These are phyloP conservation scores for Skeletonema costatum DNA, from an alignment of 108 stramenopile genomes.

Conservation along the genomic window DNA sequence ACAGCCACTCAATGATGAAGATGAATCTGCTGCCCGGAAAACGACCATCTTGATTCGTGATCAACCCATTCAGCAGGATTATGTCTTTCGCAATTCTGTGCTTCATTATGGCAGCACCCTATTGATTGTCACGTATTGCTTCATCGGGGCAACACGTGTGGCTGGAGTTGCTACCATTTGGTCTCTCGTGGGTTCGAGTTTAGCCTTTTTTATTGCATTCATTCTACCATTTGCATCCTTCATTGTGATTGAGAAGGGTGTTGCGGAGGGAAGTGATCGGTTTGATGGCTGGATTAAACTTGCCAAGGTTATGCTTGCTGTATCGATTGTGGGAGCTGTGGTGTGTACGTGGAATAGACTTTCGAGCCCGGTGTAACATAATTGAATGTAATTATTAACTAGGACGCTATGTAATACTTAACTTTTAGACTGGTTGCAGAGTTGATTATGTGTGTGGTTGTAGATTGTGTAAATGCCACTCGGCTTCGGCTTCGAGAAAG, in stretches of 20 bases:
- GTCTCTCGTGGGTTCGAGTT: constrained; percentile 56
- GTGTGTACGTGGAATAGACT: not conserved
- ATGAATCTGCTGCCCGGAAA: not conserved
- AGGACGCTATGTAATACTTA: no score
- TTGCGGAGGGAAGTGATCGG: not conserved
- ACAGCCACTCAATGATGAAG: not conserved
- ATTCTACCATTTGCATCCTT: constrained; percentile 60
- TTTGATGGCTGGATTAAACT: not conserved
- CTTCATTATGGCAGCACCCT: constrained; percentile 50
- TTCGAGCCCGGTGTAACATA: not conserved
- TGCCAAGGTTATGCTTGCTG: not conserved
- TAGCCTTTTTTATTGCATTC: constrained; percentile 66
- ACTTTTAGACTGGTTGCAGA: no score
- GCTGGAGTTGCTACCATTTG: constrained; percentile 70
- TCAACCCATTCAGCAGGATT: not conserved
- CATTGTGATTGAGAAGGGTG: constrained; percentile 37
- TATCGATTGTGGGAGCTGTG: not conserved
- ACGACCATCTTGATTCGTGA: not conserved
- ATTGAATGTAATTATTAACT: no score
- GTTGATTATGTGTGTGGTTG: no score
- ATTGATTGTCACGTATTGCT: constrained; percentile 41
- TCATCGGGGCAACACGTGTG: constrained; percentile 44
- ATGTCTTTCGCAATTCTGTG: constrained; percentile 15
- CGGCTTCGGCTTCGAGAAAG: no score
- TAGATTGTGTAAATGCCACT: no score